phyloP scores from a whole-genome alignment of 1,139 yeast species.

The Yamadazyma taylorii region DNA sequence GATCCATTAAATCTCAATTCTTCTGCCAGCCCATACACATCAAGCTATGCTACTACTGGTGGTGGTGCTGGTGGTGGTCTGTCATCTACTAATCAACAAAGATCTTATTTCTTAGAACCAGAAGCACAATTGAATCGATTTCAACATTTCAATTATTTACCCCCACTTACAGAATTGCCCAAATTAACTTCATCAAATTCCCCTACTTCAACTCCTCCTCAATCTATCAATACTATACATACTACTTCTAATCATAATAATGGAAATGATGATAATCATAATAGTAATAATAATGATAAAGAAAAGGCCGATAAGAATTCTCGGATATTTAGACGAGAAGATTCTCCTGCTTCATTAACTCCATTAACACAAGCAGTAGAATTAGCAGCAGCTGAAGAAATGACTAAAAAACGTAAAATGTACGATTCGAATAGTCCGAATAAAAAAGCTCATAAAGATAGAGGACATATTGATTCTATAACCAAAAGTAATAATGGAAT shows the following conservation, averaged over 20 bases:
- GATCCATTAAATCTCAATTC: constrained; percentile 35
- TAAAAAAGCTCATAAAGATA: constrained; percentile 4
- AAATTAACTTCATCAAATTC: constrained; percentile 59
- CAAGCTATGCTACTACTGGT: constrained; percentile 28
- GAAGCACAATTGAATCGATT: constrained; percentile 58
- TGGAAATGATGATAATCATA: neutral
- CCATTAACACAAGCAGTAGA: constrained; percentile 48
- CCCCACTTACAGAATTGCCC: constrained; percentile 72
- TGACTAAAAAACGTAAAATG: constrained; percentile 15
- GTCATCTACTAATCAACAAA: neutral
- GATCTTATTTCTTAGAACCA: constrained; percentile 42
- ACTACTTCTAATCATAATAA: neutral
- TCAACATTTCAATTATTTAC: constrained; percentile 71
- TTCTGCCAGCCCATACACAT: constrained; percentile 60
- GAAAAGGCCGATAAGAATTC: neutral
- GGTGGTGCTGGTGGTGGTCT: constrained; percentile 45
- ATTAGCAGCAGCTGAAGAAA: constrained; percentile 40
- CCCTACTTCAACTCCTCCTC: constrained; percentile 16
- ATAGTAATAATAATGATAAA: neutral
- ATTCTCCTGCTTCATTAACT: constrained; percentile 26
- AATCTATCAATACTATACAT: neutral
- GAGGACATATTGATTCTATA: neutral
- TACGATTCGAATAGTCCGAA: constrained; percentile 8
- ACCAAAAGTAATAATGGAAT: neutral
- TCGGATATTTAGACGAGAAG: constrained; percentile 8